These are phyloP conservation scores for Panaeolus papilionaceus DNA, from an alignment of 768 basidiomycete genomes.

Conservation along the genomic window DNA sequence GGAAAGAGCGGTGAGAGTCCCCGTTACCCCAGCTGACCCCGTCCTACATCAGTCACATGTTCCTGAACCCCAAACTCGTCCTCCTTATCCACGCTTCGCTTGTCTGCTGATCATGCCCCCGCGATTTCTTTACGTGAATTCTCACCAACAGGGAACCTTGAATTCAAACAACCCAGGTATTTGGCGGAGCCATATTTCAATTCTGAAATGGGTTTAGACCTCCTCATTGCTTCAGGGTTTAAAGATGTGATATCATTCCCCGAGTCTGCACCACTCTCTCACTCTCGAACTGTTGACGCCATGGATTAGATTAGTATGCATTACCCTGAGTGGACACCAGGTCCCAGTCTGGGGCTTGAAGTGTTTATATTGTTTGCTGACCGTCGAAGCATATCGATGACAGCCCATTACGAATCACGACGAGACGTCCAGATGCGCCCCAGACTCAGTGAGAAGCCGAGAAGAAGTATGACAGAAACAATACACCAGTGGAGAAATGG, in stretches of 20 bases:
- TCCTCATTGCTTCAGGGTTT: constrained; percentile 7
- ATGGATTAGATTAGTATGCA: background rate
- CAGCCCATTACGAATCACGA: background rate
- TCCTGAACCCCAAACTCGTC: constrained; percentile 14
- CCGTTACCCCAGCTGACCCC: constrained; percentile 13
- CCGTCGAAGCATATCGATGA: background rate
- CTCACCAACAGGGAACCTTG: background rate
- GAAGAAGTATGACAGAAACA: background rate
- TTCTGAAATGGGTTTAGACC: background rate
- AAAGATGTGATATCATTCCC: constrained; percentile 1
- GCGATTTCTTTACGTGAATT: constrained; percentile 11
- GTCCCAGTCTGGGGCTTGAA: background rate
- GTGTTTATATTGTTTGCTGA: background rate
- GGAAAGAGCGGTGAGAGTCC: constrained; percentile 8
- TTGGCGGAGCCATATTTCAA: constrained; percentile 3
- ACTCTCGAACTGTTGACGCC: background rate
- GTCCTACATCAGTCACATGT: constrained; percentile 11
- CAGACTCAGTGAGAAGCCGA: background rate
- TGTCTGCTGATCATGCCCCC: constrained; percentile 14
- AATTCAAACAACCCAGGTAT: constrained; percentile 7
- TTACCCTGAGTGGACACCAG: background rate
- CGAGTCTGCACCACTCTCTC: background rate
- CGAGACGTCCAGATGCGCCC: background rate
- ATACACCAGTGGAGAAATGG: background rate
- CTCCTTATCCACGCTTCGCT: constrained; percentile 13